Evolutionary conservation across 495 filamentous ascomycete genomes (phyloP).

Genomic region (Letharia columbiana): DNA sequence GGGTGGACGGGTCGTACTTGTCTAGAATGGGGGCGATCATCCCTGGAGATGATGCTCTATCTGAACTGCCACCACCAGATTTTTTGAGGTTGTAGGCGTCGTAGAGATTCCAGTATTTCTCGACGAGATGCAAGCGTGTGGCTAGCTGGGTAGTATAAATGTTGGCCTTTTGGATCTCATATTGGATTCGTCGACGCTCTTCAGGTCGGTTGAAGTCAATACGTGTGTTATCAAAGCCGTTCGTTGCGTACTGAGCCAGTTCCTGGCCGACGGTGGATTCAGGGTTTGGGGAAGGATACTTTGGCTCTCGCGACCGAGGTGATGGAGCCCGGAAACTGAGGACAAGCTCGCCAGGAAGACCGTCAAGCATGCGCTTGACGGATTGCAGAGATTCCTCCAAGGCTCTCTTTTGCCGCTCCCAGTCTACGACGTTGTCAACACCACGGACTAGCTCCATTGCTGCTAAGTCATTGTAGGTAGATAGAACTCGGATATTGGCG

Average conservation of each 20-base stretch:
- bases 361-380: constrained; percentile 51
- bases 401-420: constrained; percentile 58
- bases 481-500: constrained; percentile 61
- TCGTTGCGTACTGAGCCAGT: neutral
- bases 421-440: constrained; percentile 58
- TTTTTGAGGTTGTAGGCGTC: constrained; percentile 37
- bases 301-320: constrained; percentile 12
- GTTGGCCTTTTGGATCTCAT: constrained; percentile 78
- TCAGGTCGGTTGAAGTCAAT: constrained; percentile 27
- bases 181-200: constrained; percentile 53
- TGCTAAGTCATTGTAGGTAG: constrained; percentile 56
- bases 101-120: constrained; percentile 64
- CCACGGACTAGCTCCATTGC: constrained; percentile 69
- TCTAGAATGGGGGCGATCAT: constrained; percentile 19
- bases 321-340: constrained; percentile 31
- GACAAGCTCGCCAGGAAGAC: constrained; percentile 52
- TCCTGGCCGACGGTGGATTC: constrained; percentile 19
- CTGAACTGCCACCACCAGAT: neutral
- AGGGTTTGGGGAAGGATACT: constrained; percentile 18
- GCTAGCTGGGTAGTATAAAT: constrained; percentile 67
- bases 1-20: constrained; percentile 36
- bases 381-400: constrained; percentile 52
- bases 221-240: constrained; percentile 5
- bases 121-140: constrained; percentile 70
- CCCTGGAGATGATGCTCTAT: neutral